A percentile compares a stretch with the other conserved stretches of the same genome.
Evolutionary conservation across 805 yeast genomes (phyloP).

Genomic region (Saccharomycopsis fermentans): DNA sequence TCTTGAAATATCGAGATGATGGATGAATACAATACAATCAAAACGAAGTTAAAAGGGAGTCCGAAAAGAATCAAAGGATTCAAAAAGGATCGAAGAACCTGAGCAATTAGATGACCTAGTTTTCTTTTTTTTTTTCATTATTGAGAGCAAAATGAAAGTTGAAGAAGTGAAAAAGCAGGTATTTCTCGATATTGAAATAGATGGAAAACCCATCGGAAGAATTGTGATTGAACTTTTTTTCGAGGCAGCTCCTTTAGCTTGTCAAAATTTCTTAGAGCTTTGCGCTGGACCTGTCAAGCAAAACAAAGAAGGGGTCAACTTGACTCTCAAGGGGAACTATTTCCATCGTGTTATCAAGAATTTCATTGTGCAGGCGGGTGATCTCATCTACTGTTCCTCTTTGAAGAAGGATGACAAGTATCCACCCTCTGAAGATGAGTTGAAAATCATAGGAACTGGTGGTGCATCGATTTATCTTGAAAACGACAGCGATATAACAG

Average conservation of each 20-base stretch:
- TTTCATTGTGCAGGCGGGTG: slow-evolving; percentile 67
- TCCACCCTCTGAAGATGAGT: slow-evolving; percentile 19
- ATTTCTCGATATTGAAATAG: slow-evolving; percentile 46
- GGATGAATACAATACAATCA: too few species aligned
- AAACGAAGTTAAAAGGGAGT: too few species aligned
- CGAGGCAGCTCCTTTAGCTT: slow-evolving; percentile 46
- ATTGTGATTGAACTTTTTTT: slow-evolving; percentile 45
- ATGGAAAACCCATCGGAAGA: slow-evolving; percentile 38
- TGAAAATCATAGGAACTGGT: slow-evolving; percentile 29
- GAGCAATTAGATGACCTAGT: background rate
- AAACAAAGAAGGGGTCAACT: slow-evolving; percentile 18
- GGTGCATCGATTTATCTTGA: slow-evolving; percentile 35
- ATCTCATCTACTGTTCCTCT: slow-evolving; percentile 33
- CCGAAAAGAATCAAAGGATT: too few species aligned
- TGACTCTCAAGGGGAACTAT: slow-evolving; percentile 33
- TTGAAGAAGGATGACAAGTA: slow-evolving; percentile 15
- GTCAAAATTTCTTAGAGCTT: slow-evolving; percentile 39
- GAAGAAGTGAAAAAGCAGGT: slow-evolving; percentile 18
- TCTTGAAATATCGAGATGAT: too few species aligned
- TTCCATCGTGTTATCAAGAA: slow-evolving; percentile 60
- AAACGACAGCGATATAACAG: slow-evolving; percentile 22
- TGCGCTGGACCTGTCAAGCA: slow-evolving; percentile 29
- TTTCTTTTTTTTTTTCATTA: background rate
- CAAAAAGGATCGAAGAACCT: too few species aligned
- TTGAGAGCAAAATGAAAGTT: background rate